These are phyloP conservation scores for Lachnellula occidentalis DNA, from an alignment of 2,329 filamentous ascomycete genomes.

Conservation along the genomic window DNA sequence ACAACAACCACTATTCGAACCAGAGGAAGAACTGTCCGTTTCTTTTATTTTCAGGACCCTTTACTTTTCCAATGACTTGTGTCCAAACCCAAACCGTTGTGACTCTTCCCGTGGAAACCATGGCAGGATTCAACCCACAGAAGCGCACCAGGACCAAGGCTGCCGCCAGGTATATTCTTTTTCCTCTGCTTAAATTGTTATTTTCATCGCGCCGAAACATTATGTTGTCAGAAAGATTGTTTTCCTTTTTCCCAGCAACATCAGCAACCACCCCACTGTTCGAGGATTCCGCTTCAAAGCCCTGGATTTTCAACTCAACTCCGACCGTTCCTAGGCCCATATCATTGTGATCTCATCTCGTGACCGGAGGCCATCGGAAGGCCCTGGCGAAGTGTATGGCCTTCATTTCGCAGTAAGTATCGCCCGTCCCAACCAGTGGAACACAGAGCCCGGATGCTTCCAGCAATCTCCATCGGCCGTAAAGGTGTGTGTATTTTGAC, in stretches of 20 bases:
- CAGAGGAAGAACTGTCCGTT: slow-evolving; percentile 9
- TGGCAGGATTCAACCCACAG: slow-evolving; percentile 27
- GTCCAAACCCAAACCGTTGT: slow-evolving; percentile 27
- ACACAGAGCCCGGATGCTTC: slow-evolving; percentile 3
- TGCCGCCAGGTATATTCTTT: slow-evolving; percentile 32
- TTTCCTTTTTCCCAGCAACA: slow-evolving; percentile 14
- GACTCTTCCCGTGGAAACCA: slow-evolving; percentile 28
- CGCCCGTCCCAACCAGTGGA: slow-evolving; percentile 4
- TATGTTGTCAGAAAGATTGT: slow-evolving; percentile 29
- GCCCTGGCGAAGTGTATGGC: neutral
- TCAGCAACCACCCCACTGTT: neutral
- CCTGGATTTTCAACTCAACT: neutral
- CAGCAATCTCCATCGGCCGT: neutral
- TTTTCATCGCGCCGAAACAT: slow-evolving; percentile 13
- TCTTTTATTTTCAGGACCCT: slow-evolving; percentile 13
- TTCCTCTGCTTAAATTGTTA: slow-evolving; percentile 17
- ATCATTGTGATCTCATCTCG: slow-evolving; percentile 1
- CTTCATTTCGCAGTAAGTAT: slow-evolving; percentile 17
- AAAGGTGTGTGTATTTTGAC: neutral
- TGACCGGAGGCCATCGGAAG: neutral
- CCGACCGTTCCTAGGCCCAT: neutral
- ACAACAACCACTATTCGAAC: slow-evolving; percentile 8
- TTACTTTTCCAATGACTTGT: slow-evolving; percentile 28
- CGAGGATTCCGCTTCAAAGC: neutral
- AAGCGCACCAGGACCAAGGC: slow-evolving; percentile 27